Conservation (phyloP, 2,329 filamentous ascomycete species). For the Hymenoscyphus infarciens region DNA sequence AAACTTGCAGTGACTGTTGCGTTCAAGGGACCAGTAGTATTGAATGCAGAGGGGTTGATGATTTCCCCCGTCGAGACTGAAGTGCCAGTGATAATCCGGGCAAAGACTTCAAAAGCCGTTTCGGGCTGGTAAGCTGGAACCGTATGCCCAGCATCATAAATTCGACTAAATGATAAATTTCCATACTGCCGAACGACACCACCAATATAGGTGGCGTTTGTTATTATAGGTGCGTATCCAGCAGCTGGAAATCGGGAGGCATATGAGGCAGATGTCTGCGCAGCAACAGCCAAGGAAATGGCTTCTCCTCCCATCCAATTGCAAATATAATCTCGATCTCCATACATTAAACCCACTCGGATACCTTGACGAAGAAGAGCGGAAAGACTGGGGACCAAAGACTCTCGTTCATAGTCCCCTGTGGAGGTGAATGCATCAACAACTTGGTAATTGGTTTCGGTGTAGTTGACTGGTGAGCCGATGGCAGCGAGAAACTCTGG, state of each 20-base stretch:
- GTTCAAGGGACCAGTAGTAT: slow-evolving; percentile 54
- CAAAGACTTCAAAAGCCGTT: slow-evolving; percentile 52
- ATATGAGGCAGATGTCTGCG: slow-evolving; percentile 46
- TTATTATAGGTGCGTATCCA: slow-evolving; percentile 69
- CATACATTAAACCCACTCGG: slow-evolving; percentile 69
- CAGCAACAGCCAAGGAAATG: slow-evolving; percentile 60
- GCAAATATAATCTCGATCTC: slow-evolving; percentile 60
- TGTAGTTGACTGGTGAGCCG: slow-evolving; percentile 60
- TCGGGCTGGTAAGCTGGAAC: slow-evolving; percentile 53
- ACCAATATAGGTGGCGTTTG: slow-evolving; percentile 65
- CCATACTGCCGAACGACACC: slow-evolving; percentile 74
- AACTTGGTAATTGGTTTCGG: slow-evolving; percentile 46
- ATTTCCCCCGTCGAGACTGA: slow-evolving; percentile 48
- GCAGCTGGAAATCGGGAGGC: slow-evolving; percentile 56
- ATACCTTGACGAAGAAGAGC: slow-evolving; percentile 59
- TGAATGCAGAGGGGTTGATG: slow-evolving; percentile 50
- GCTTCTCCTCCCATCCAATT: slow-evolving; percentile 75
- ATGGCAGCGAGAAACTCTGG: slow-evolving; percentile 57
- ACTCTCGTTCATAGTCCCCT: slow-evolving; percentile 61
- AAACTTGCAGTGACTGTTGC: slow-evolving; percentile 54
- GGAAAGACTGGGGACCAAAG: slow-evolving; percentile 57
- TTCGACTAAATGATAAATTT: slow-evolving; percentile 65
- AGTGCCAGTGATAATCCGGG: slow-evolving; percentile 53
- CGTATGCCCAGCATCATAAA: slow-evolving; percentile 67
- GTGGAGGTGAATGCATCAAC: slow-evolving; percentile 45